phyloP scores from a whole-genome alignment of 306 rosid genomes.

The Ceratonia siliqua region DNA sequence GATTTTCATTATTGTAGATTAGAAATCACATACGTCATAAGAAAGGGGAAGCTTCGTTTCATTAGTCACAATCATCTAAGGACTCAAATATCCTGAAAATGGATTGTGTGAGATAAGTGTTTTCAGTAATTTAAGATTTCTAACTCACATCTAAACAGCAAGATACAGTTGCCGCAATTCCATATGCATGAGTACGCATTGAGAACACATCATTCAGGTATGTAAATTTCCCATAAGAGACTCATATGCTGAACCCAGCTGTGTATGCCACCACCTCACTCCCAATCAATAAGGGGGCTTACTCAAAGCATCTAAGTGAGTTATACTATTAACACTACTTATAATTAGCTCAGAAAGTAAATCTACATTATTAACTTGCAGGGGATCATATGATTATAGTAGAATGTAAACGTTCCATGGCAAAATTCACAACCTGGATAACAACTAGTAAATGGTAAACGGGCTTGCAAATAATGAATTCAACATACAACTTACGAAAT shows the following conservation, averaged over 20 bases:
- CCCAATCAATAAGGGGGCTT: background rate
- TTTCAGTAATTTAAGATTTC: constrained; percentile 8
- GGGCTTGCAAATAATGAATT: background rate
- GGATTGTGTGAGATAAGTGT: background rate
- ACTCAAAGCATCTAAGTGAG: background rate
- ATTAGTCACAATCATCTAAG: background rate
- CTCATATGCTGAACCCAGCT: background rate
- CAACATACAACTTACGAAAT: constrained; percentile 13
- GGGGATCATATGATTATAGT: constrained; percentile 10
- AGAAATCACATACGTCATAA: background rate
- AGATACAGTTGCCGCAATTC: background rate
- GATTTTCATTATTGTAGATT: background rate
- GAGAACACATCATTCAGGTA: background rate
- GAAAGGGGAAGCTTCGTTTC: background rate
- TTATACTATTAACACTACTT: background rate
- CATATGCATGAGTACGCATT: background rate
- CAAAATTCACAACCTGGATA: constrained; percentile 18
- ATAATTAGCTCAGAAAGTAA: background rate
- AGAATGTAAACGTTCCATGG: constrained; percentile 8
- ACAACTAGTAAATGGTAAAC: background rate
- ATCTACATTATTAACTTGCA: background rate
- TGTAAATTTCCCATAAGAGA: background rate
- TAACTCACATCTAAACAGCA: background rate
- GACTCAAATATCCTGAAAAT: constrained; percentile 20
- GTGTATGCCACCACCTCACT: background rate